Conservation (phyloP, 1,284 basidiomycete species). For the Crucibulum cyathiforme region DNA sequence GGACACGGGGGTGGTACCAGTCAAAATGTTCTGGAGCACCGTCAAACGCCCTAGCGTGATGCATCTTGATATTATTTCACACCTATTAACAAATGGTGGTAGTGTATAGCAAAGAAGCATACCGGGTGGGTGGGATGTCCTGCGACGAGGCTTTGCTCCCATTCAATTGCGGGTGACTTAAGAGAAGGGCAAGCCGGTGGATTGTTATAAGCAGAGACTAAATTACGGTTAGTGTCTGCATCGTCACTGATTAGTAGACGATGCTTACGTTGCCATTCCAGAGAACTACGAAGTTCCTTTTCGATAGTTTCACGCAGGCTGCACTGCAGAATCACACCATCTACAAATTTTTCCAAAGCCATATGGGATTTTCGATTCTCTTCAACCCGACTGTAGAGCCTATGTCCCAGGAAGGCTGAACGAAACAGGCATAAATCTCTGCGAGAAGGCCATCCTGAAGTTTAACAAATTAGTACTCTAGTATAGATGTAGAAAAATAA, state of each 20-base stretch:
- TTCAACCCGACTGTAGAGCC: constrained; percentile 23
- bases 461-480: background rate
- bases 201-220: constrained; percentile 47
- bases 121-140: constrained; percentile 64
- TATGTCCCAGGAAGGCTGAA: constrained; percentile 43
- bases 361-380: constrained; percentile 39
- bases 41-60: constrained; percentile 51
- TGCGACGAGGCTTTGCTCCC: constrained; percentile 60
- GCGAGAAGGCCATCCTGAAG: constrained; percentile 23
- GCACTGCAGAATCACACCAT: constrained; percentile 43
- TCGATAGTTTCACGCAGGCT: constrained; percentile 43
- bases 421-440: constrained; percentile 33
- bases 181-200: constrained; percentile 48
- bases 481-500: background rate
- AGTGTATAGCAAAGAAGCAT: constrained; percentile 8
- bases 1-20: constrained; percentile 55
- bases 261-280: constrained; percentile 52
- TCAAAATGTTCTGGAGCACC: constrained; percentile 41
- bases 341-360: constrained; percentile 53
- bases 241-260: background rate
- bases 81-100: background rate
- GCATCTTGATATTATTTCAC: constrained; percentile 44
- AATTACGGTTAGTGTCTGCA: background rate
- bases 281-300: constrained; percentile 53
- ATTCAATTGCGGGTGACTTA: constrained; percentile 48